Base-by-base conservation (phyloP, 2,329 filamentous ascomycete species). In the Cladosporium halotolerans region DNA sequence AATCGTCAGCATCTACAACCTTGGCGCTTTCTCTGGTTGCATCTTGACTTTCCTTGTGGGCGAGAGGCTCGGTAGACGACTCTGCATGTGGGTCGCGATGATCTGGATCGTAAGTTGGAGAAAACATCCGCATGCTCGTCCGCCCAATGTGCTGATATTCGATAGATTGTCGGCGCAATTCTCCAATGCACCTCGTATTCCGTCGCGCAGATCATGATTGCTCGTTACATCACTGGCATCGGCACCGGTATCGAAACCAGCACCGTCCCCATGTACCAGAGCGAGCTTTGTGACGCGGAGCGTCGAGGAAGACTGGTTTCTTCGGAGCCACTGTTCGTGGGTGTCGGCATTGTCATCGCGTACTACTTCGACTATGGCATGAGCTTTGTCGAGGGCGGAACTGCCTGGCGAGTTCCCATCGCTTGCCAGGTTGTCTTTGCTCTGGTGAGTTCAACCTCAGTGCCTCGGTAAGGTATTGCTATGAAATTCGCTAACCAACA, bases 341-440 rank as follows among this genome's bases (percentile, higher is more conserved):
- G 66, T 42, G 40, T 42, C 4, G 43, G 43, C 10, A 64, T 66
- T 34, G 66, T 68, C 3, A 65, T 67, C 32, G 55, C 61, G 5
- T 69, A 66, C 54, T 65, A 65, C 57, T 67, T 67, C 53, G 67
- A 69, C 39, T 68, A 67, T 48, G 67, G 67, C 7, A 72, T 72
- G 65, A 62, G 60, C n/a, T 72, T 64, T 36, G 66, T 70, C 9
- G 59, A 64, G n/a, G 74, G 74, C 2, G 65, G 67, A 3, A 68
- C 75, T 11, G 72, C 71, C 3, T 78, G 75, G 75, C 62, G 75
- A 13, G 58, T 77, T 0, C 75, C 75, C 0, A 72, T 77, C 40
- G 73, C 72, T 4, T 75, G 70, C 51, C 75, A 78, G 57, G 66
- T 72, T 14, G 58, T 76, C 9, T 63, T 61, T 48, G 62, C 62